Evolutionary conservation across 192 early-diverging fungal species (phyloP), one percentile per base, ranked within the genome.

Genomic region (Gryganskiella cystojenkinii): DNA sequence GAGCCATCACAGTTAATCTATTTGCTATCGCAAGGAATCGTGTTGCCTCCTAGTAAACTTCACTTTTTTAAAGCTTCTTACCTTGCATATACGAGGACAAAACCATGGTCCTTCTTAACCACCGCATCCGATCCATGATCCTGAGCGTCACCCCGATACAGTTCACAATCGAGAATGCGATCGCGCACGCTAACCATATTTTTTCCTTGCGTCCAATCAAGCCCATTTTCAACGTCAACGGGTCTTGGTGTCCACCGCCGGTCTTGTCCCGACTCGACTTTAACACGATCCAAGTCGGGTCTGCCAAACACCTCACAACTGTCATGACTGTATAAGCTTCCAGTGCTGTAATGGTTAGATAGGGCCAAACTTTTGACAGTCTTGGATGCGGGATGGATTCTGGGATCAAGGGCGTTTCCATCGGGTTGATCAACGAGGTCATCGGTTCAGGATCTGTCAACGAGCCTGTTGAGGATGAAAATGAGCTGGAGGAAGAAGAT

Each of bases 291-390:
- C 74, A 78, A 7, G 67, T 60, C 47, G 74, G 55, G 28, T 78
- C 61, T 42, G 74, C 74, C 3, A 78, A n/a, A 28, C 55, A 64
- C 7, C 74, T 65, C 0, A 78, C 74, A 0, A 54, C 61, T 3
- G 74, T 64, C 61, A 78, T 13, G 61, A 69, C 57, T 0, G 66
- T 78, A 31, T 78, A 78, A 1, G 74, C 60, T 30, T 78, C 66
- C 4, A 78, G 35, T 0, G 67, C 62, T 33, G 65, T 45, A 8
- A 53, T 64, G 0, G 43, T 35, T 2, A 78, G n/a, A 25, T 78
- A 64, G 1, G 42, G 66, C 6, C 74, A 60, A 2, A 52, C 66
- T 25, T 64, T 68, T 20, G 31, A 37, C 1, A 78, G 67, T 10
- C 24, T 68, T 10, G 67, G 61, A 45, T 60, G 56, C 3, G 71